Conservation (phyloP, 306 rosid species). For the barrel medic (Medicago truncatula) region MtrunA17r5.0-ANR NC_053043.1:48717001-48717500, state of each 20-base stretch:
- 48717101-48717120: conserved; percentile 99
- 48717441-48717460: conserved; percentile 26
- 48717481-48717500: conserved; percentile 5
- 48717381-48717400: conserved; percentile 23
- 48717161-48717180: conserved; percentile 89
- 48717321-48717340: conserved; percentile 92
- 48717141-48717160: conserved; percentile 90
- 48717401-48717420: conserved; percentile 15
- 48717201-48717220: conserved; percentile 77
- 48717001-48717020: conserved; percentile 15
- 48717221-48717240: conserved; percentile 69
- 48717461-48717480: conserved; percentile 25
- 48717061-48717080: conserved; percentile 39
- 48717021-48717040: conserved; percentile 5
- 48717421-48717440: conserved; percentile 13
- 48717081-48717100: conserved; percentile 72
- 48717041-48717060: not conserved
- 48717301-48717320: conserved; percentile 99
- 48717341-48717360: conserved; percentile 92
- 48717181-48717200: conserved; percentile 73
- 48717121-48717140: conserved; percentile 99
- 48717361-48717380: conserved; percentile 73
- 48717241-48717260: conserved; percentile 95
- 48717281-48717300: conserved; percentile 99
- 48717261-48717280: conserved; percentile 92